These are phyloP conservation scores for Aureobasidium sp. DNA, from an alignment of 2,329 filamentous ascomycete genomes.

Conservation along the genomic window DNA sequence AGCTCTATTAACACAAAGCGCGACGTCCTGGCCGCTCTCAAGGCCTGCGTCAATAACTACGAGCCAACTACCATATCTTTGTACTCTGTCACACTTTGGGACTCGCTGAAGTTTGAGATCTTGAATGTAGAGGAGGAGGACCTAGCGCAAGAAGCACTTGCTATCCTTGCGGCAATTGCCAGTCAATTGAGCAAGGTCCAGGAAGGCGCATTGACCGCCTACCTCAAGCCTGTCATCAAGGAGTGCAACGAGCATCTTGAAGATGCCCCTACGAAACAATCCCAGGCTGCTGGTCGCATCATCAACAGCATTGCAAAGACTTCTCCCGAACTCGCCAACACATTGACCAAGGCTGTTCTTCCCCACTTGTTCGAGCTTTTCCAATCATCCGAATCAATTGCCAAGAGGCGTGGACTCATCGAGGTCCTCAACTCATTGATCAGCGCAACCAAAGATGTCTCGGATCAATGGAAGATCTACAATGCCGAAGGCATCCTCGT, in stretches of 20 bases:
- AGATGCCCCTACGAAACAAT: constrained; percentile 61
- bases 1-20: constrained; percentile 61
- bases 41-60: constrained; percentile 52
- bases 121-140: constrained; percentile 60
- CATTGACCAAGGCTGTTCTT: constrained; percentile 48
- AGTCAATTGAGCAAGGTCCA: constrained; percentile 43
- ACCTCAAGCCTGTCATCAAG: constrained; percentile 53
- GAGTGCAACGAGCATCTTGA: constrained; percentile 61
- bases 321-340: constrained; percentile 45
- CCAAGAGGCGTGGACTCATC: constrained; percentile 54
- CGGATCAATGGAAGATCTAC: constrained; percentile 44
- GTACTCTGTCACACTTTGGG: constrained; percentile 59
- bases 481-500: constrained; percentile 12
- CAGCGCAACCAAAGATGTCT: constrained; percentile 48
- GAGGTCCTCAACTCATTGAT: constrained; percentile 52
- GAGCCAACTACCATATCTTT: constrained; percentile 50
- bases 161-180: constrained; percentile 47
- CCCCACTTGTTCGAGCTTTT: constrained; percentile 52
- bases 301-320: constrained; percentile 48
- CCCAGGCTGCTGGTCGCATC: constrained; percentile 55
- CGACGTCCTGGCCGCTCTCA: constrained; percentile 56
- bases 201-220: constrained; percentile 43
- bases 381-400: constrained; percentile 51
- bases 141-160: constrained; percentile 51
- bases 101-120: constrained; percentile 61